Evolutionary conservation across 371 early-diverging fungal genomes (phyloP), one percentile per base, ranked within the genome.

Genomic region (Actinomucor elegans): DNA sequence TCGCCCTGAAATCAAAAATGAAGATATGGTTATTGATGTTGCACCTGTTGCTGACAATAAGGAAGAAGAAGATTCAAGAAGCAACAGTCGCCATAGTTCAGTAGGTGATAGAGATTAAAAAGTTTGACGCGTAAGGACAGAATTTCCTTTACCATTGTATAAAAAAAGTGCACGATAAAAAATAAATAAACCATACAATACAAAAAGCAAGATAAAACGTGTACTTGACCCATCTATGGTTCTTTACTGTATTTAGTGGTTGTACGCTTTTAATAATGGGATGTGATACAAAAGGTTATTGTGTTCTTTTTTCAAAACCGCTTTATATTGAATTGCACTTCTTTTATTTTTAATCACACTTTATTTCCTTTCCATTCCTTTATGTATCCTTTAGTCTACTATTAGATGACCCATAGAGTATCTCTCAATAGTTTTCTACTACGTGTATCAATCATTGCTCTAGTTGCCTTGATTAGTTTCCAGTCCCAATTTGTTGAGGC

Each of bases 241-340:
- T 12, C 32, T 12, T 27, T 45, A 20, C 45, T 36, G 47, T 38
- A 28, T 53, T 21, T 41, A 29, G 12, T 31, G 29, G 52, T 52
- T 52, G 55, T 54, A 46, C 47, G 21, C 42, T 46, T 45, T 31
- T 46, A 54, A 35, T 27, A 28, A 43, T 46, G 20, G 9, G 17
- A 1, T 46, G 55, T 54, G 43, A 38, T 27, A 54, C 55, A 54
- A 40, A 37, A 24, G 4, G 33, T 54, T 46, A 54, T 54, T 54
- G 40, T 54, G 24, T 38, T 51, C 7, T 31, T 18, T 35, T 23
- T 28, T 50, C 20, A 44, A 26, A 52, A 24, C 31, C 53, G 32
- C 44, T 17, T 36, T 45, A n/a, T 54, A 10, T 35, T 26, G 20
- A 23, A 18, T 42, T 24, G 42, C 23, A 42, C 27, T 42, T 40